Percentiles rank a stretch among this genome's conserved stretches.
Conservation (phyloP, 306 rosid species). For the Rubus parviflorus region DNA sequence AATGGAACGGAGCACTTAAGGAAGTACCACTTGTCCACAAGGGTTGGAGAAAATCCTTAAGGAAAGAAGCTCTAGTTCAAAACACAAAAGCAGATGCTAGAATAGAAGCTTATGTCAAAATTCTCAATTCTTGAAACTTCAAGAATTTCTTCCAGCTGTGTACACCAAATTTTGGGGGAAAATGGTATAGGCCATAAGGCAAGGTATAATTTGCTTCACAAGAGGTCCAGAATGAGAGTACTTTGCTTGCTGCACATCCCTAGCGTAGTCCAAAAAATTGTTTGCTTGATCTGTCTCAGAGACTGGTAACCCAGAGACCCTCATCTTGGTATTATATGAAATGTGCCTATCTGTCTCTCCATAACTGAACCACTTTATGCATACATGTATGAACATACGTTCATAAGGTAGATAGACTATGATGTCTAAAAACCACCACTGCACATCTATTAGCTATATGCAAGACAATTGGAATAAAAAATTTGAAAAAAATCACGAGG, state of each 20-base stretch:
- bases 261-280: neutral
- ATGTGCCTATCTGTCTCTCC: neutral
- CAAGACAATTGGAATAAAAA: slow-evolving; percentile 21
- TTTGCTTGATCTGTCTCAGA: neutral
- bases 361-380: neutral
- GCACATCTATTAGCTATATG: neutral
- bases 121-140: neutral
- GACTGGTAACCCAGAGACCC: neutral
- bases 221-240: too few species aligned
- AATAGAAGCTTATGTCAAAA: neutral
- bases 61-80: neutral
- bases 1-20: neutral
- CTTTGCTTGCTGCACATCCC: too few species aligned
- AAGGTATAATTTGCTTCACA: too few species aligned
- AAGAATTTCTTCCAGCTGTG: too few species aligned
- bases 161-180: too few species aligned
- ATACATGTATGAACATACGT: neutral
- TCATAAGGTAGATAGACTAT: neutral
- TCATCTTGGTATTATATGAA: neutral
- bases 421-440: neutral
- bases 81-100: neutral
- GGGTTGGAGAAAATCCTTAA: neutral
- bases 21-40: neutral
- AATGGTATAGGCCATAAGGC: too few species aligned
- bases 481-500: slow-evolving; percentile 10